These are phyloP conservation scores for Ustilago lituana DNA, from an alignment of 1,284 basidiomycete genomes.

Conservation along the genomic window DNA sequence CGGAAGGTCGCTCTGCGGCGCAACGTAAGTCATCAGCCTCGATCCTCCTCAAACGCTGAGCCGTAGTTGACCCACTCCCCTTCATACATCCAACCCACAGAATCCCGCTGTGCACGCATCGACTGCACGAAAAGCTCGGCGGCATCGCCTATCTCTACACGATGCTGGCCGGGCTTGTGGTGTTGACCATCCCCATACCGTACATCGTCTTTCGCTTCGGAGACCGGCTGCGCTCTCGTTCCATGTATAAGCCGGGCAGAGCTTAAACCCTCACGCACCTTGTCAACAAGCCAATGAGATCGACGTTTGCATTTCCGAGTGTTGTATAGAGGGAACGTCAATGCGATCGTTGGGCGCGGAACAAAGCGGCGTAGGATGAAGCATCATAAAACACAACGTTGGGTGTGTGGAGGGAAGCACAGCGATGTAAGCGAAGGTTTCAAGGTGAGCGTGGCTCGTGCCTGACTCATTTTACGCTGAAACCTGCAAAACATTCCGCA, in stretches of 20 bases:
- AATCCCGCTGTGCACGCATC: constrained; percentile 30
- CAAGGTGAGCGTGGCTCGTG: background rate
- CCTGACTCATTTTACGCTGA: constrained; percentile 2
- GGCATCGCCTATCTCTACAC: constrained; percentile 37
- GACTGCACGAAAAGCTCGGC: constrained; percentile 35
- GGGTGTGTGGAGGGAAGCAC: constrained; percentile 6
- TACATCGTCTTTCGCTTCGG: constrained; percentile 21
- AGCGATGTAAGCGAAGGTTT: no score
- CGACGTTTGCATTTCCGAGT: no score
- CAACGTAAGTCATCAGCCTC: constrained; percentile 41
- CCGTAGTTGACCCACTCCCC: no score
- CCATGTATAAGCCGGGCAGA: constrained; percentile 26
- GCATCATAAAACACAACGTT: background rate
- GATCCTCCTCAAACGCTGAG: no score
- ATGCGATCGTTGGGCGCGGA: no score
- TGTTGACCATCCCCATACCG: constrained; percentile 26
- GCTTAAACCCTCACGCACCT: constrained; percentile 1
- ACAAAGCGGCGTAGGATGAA: no score
- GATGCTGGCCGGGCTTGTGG: constrained; percentile 28
- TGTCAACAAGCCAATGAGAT: no score
- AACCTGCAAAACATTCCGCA: constrained; percentile 5
- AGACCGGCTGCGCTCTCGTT: constrained; percentile 20
- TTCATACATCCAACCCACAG: background rate
- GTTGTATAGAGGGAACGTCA: no score
- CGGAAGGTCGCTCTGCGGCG: constrained; percentile 34